Evolutionary conservation across 2,329 filamentous ascomycete genomes (phyloP).

Genomic region (Daldinia sp.): DNA sequence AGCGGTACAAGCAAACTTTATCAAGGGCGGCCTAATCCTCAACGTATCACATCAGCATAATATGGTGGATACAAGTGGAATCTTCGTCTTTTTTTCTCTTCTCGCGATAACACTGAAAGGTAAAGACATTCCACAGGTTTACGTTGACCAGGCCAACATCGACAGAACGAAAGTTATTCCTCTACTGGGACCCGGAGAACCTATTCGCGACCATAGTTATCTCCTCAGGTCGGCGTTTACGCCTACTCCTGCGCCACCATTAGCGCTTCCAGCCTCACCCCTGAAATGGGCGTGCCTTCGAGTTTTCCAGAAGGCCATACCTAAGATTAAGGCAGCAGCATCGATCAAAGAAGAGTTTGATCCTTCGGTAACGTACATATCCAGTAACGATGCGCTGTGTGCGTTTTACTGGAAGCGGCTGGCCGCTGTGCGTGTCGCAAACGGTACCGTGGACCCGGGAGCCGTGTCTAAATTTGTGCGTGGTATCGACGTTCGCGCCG

Average conservation of each 20-base stretch:
- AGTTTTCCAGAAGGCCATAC: neutral
- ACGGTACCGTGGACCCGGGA: neutral
- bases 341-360: neutral
- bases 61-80: neutral
- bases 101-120: slow-evolving; percentile 2
- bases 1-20: slow-evolving; percentile 47
- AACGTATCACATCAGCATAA: slow-evolving; percentile 16
- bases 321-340: slow-evolving; percentile 1
- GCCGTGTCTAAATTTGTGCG: neutral
- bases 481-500: neutral
- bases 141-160: slow-evolving; percentile 40
- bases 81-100: neutral
- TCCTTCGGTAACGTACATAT: neutral
- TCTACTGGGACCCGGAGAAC: slow-evolving; percentile 32
- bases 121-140: slow-evolving; percentile 38
- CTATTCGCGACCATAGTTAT: slow-evolving; percentile 24
- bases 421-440: neutral
- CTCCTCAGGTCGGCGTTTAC: neutral
- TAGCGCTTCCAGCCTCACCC: neutral
- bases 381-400: neutral
- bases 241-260: neutral
- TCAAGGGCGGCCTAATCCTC: slow-evolving; percentile 49
- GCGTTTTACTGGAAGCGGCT: slow-evolving; percentile 1
- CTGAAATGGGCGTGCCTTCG: neutral
- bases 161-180: slow-evolving; percentile 44